A percentile compares a stretch with the other conserved stretches of the same genome.
Conservation (phyloP, 257 asterid genomes). For the Solanum chilense region DNA sequence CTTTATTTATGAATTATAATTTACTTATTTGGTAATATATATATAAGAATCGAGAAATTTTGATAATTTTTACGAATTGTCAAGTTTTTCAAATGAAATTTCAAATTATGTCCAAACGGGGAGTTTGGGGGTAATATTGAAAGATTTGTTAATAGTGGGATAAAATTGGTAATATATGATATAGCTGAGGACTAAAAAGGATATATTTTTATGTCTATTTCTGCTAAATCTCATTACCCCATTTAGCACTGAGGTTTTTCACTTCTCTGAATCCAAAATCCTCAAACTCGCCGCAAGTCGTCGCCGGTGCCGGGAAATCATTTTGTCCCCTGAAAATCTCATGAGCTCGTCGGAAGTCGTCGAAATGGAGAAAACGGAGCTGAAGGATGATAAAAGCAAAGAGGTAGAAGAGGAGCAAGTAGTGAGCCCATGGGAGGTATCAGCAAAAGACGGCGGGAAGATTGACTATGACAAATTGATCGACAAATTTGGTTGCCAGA, state of each 20-base stretch:
- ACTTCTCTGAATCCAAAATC: not conserved
- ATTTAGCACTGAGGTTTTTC: not conserved
- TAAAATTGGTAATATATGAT: not conserved
- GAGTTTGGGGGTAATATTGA: not conserved
- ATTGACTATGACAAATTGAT: constrained; percentile 89
- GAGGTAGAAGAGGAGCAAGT: constrained; percentile 37
- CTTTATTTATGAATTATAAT: no score
- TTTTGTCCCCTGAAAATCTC: not conserved
- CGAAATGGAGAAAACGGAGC: not conserved
- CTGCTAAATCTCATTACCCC: not conserved
- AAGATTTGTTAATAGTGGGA: not conserved
- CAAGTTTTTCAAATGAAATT: not conserved
- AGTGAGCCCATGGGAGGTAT: constrained; percentile 85
- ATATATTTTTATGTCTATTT: not conserved
- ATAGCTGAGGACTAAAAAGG: not conserved
- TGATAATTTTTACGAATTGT: not conserved
- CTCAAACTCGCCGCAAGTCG: not conserved
- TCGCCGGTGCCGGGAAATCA: not conserved
- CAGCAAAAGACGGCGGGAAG: constrained; percentile 75
- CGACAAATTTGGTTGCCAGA: constrained; percentile 84
- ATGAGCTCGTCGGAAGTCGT: not conserved
- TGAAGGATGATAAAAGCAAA: not conserved
- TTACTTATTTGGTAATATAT: no score
- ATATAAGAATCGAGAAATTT: not conserved
- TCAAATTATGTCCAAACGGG: not conserved